A percentile compares a stretch with the other conserved stretches of the same genome.
These are phyloP conservation scores for Fraxinus latifolia DNA, from an alignment of 305 asterid species.

Conservation along the genomic window DNA sequence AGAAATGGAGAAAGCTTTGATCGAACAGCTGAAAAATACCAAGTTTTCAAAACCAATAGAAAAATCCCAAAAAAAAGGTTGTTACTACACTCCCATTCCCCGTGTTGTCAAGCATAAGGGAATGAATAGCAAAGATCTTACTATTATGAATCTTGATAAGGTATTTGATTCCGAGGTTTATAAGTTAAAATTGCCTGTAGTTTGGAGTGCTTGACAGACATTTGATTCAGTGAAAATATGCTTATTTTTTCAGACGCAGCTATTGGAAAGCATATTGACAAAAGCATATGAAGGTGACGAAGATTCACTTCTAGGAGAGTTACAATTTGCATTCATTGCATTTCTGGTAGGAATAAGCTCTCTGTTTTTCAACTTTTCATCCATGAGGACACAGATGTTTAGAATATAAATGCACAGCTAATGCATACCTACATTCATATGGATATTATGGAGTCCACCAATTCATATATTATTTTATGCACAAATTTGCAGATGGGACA, in stretches of 20 bases:
- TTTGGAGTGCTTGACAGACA: constrained; percentile 9
- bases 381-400: background rate
- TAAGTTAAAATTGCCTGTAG: background rate
- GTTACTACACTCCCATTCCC: constrained; percentile 85
- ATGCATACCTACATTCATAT: background rate
- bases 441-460: background rate
- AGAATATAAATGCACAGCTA: background rate
- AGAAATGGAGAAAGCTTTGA: constrained; percentile 58
- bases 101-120: constrained; percentile 84
- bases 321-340: constrained; percentile 86
- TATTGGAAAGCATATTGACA: constrained; percentile 64
- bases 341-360: constrained; percentile 50
- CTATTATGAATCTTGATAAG: constrained; percentile 86
- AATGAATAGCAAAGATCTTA: constrained; percentile 59
- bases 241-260: constrained; percentile 51
- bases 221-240: constrained; percentile 19
- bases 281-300: constrained; percentile 70
- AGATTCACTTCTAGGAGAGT: constrained; percentile 77
- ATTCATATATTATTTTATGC: constrained; percentile 14
- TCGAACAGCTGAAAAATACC: constrained; percentile 59
- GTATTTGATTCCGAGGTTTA: constrained; percentile 33
- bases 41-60: constrained; percentile 47
- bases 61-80: constrained; percentile 50
- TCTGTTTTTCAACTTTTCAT: constrained; percentile 7
- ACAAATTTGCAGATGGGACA: constrained; percentile 83